A percentile compares a stretch with the other conserved stretches of the same genome.
phyloP scores from a whole-genome alignment of 305 asterid species.

The Solanum hybrid region DNA sequence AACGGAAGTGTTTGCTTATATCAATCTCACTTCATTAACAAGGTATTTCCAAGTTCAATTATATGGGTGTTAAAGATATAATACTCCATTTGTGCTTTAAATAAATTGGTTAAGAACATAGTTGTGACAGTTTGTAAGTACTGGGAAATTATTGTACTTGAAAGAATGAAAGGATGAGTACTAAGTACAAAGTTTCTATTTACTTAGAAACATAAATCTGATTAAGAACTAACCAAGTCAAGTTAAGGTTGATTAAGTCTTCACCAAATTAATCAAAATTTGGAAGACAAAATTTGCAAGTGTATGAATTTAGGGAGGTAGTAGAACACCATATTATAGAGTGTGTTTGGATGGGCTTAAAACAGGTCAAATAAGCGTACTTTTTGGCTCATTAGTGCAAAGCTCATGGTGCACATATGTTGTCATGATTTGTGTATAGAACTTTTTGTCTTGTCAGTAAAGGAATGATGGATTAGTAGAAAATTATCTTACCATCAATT shows the following conservation, averaged over 20 bases:
- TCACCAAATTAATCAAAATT: background rate
- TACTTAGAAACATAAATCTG: background rate
- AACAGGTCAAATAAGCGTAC: background rate
- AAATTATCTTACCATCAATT: background rate
- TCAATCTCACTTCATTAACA: background rate
- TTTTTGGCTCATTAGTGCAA: background rate
- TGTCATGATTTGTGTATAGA: background rate
- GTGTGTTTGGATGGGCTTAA: background rate
- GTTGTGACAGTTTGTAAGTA: background rate
- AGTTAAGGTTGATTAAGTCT: background rate
- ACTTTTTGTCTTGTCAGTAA: background rate
- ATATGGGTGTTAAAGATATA: background rate
- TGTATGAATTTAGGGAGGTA: background rate
- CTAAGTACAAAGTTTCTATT: background rate
- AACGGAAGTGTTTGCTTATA: background rate
- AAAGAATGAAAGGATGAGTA: background rate
- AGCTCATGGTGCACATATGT: background rate
- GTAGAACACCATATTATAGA: background rate
- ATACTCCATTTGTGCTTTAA: background rate
- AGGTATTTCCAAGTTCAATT: background rate
- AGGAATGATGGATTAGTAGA: background rate
- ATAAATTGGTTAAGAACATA: background rate
- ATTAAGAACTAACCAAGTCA: background rate
- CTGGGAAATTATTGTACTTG: background rate
- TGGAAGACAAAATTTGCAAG: background rate